Evolutionary conservation across 352 stramenopile species (phyloP), one percentile per base, ranked within the genome.

Genomic region (Phytophthora ohioensis): DNA sequence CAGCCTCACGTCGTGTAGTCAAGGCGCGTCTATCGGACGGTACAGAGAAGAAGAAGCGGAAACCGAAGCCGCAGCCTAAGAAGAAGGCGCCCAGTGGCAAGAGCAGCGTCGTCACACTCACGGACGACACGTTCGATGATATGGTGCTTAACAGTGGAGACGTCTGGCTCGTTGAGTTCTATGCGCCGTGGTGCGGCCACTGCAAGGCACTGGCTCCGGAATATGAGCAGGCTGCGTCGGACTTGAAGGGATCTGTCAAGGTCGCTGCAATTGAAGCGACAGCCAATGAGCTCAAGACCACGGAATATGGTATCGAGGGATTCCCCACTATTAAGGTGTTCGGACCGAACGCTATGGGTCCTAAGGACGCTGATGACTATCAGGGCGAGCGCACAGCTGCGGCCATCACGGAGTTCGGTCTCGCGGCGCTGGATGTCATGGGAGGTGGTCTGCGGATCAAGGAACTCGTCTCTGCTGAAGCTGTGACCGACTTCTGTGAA

Each of bases 261-360:
- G 78, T 99, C 32, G 96, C 81, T 58, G 96, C 97, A 46, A 79
- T 99, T 17, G 97, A 99, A 68, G 86, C 91, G 1, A 98, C 90
- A 0, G 93, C 90, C 39, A 97, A 99, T 69, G 91, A 99, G 72
- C 58, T 89, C 27, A 97, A 97, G 64, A 65, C 84, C 6, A 71
- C 80, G 6, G 90, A 96, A 72, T 96, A 98, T 59, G 84, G 89
- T 39, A 94, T 99, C 57, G 70, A 87, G 17, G 95, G 95, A 6
- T 99, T 99, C 86, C 97, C 97, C 27, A 99, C 94, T 3, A 95
- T 99, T 63, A 98, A 98, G 80, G 93, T 99, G 15, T 98, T 98
- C 65, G 86, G 89, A 27, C 89, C 89, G 0, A 76, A 75, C 12
- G 87, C 87, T 2, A 79, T 79, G 48, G 86, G 82, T 12, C 61